phyloP scores from a whole-genome alignment of 2,329 filamentous ascomycete genomes.

The Hymenoscyphus infarciens region DNA sequence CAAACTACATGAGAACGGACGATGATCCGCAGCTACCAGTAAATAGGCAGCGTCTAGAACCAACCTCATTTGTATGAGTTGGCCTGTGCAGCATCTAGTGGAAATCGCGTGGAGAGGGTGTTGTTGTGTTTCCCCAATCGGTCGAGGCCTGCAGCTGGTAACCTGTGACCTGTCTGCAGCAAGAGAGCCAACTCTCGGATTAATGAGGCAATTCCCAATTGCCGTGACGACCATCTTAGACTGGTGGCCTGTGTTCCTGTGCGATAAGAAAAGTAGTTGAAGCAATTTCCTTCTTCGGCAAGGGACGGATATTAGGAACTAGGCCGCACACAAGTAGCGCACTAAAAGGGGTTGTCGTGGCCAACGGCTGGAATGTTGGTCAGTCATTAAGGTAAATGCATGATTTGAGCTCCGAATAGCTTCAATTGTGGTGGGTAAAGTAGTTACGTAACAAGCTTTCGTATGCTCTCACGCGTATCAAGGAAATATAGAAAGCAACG shows the following conservation, averaged over 20 bases:
- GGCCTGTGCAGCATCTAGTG: too few relatives aligned
- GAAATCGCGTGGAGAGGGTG: background rate
- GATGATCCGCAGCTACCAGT: background rate
- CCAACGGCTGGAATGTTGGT: background rate
- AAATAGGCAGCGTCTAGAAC: background rate
- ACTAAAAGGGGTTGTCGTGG: background rate
- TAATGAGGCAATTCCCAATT: background rate
- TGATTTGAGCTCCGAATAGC: background rate
- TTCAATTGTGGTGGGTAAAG: background rate
- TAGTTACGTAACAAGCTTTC: too few relatives aligned
- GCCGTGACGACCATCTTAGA: background rate
- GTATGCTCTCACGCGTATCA: background rate
- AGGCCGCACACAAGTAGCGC: background rate
- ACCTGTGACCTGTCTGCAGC: too few relatives aligned
- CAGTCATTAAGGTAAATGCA: background rate
- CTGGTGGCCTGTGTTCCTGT: constrained; percentile 4
- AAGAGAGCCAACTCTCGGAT: background rate
- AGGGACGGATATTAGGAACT: constrained; percentile 10
- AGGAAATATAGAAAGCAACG: background rate
- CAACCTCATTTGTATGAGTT: background rate
- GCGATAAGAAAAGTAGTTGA: constrained; percentile 4
- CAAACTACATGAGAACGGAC: background rate
- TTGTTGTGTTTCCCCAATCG: constrained; percentile 1
- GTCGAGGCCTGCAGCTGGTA: too few relatives aligned
- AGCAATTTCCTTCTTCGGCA: constrained; percentile 3